Base-by-base conservation (phyloP, 164 flowering plant genomes). In the Litsea cubeba region DNA sequence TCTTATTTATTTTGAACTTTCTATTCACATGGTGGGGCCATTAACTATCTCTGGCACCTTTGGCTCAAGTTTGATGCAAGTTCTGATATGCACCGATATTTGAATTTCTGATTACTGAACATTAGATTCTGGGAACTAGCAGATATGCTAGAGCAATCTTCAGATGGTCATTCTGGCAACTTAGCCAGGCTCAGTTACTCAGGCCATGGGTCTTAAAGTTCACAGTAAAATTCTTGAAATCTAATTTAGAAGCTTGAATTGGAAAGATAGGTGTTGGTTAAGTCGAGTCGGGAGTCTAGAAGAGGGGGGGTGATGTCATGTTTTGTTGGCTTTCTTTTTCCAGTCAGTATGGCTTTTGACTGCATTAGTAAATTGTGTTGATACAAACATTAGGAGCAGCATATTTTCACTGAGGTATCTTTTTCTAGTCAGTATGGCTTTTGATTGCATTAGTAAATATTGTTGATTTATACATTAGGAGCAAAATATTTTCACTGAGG, bases 41-140 rank as follows among this genome's bases (percentile, higher is more conserved):
- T 71, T 30, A 30, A 3, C 35, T 30, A 30, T 50, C 65, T 26
- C 57, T 67, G 72, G 50, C 49, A 35, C 14, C 49, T 60, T 20
- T 74, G 65, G 23, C 46, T 75, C 67, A 26, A 65, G 72, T 62
- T 75, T 77, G 57, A 81, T 74, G 69, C 68, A 80, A 58, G 65
- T 72, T 76, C 24, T 82, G 70, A 63, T 78, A 49, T 81, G 68
- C 63, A 46, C 50, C 62, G 81, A 72, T 78, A 70, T 83, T 40
- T 40, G 76, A 84, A 76, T 71, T 81, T 80, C 79, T 84, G 83
- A 80, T 70, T 84, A 86, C 87, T 88, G 85, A 87, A 86, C 69
- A 68, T 73, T 87, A 88, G 89, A 85, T 85, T 88, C 82, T 87
- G 86, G 89, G 85, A 88, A 87, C 86, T 88, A 89, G 88, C 91